Base-by-base conservation (phyloP, 2,329 filamentous ascomycete genomes). In the Rasamsonia emersonii region DNA sequence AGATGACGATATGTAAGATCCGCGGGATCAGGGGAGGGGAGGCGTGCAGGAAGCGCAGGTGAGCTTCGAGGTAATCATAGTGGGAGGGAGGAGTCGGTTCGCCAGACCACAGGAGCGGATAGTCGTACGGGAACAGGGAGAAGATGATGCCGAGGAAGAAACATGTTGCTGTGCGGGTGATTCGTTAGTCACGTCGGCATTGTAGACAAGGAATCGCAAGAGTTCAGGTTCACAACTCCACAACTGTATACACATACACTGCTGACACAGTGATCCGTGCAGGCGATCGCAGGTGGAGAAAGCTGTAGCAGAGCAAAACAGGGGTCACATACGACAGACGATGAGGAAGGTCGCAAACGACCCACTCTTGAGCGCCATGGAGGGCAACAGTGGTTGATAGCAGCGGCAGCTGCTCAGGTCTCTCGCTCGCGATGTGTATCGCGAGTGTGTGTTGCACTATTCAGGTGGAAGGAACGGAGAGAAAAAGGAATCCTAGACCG, bases 61-160 rank as follows among this genome's bases (percentile, higher is more conserved):
- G 91, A 28, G 75, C 73, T 67, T 96, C 89, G 41, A 95, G 78
- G 54, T 88, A 79, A 58, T 80, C 74, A 56, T 84, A 88, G 73
- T 89, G 93, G 25, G 71, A 48, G n/a, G 50, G 31, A 4, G 61
- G 54, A 4, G 62, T 63, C 0, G 59, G 51, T 6, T 47, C 43
- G 4, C 58, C 55, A 15, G 62, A 64, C 63, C 63, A 67, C 4
- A 67, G 60, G 31, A 67, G 59, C 9, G 63, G 63, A 45, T 67
- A 67, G 53, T 67, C 91, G 70, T 96, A 98, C 40, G 91, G 88
- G 10, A 96, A 93, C 42, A 80, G 79, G 49, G 86, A 86, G 74
- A 96, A 98, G 62, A 98, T 80, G 60, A 96, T 86, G 49, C 91
- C 91, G 43, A 98, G 82, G 75, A 96, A 94, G 75, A 98, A 98